These are phyloP conservation scores for Huntiella abstrusa DNA, from an alignment of 2,329 filamentous ascomycete genomes.

Conservation along the genomic window DNA sequence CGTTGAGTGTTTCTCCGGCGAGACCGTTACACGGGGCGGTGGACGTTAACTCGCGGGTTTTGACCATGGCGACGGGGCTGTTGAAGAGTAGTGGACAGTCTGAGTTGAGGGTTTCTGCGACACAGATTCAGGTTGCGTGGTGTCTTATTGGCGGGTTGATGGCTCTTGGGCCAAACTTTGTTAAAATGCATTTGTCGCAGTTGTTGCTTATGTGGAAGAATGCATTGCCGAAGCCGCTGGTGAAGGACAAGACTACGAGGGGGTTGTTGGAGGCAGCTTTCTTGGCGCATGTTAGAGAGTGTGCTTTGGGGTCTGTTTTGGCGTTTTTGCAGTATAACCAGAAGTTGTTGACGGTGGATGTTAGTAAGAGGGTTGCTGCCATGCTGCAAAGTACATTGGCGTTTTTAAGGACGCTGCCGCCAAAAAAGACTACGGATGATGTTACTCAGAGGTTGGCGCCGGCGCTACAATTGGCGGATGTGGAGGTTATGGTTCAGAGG, in stretches of 20 bases:
- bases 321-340: slow-evolving; percentile 90
- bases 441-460: slow-evolving; percentile 67
- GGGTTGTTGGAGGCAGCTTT: slow-evolving; percentile 82
- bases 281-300: slow-evolving; percentile 84
- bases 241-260: slow-evolving; percentile 73
- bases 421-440: slow-evolving; percentile 73
- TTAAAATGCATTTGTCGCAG: slow-evolving; percentile 94
- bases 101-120: slow-evolving; percentile 76
- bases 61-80: slow-evolving; percentile 78
- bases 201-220: slow-evolving; percentile 93
- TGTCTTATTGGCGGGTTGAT: slow-evolving; percentile 90
- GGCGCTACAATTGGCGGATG: slow-evolving; percentile 71
- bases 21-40: slow-evolving; percentile 88
- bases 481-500: slow-evolving; percentile 82
- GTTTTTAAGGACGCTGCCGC: slow-evolving; percentile 70
- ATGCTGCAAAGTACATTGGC: slow-evolving; percentile 92
- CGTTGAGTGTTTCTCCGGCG: slow-evolving; percentile 71
- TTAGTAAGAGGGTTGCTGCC: slow-evolving; percentile 74
- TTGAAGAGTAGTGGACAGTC: slow-evolving; percentile 85
- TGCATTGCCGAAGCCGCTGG: slow-evolving; percentile 80
- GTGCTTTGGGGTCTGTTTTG: slow-evolving; percentile 74
- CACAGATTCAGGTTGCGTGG: slow-evolving; percentile 95
- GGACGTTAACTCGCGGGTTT: slow-evolving; percentile 80
- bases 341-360: slow-evolving; percentile 76
- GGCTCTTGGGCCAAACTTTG: slow-evolving; percentile 92